Evolutionary conservation across 164 flowering plant genomes (phyloP).

Genomic region (Sextonia rubra): DNA sequence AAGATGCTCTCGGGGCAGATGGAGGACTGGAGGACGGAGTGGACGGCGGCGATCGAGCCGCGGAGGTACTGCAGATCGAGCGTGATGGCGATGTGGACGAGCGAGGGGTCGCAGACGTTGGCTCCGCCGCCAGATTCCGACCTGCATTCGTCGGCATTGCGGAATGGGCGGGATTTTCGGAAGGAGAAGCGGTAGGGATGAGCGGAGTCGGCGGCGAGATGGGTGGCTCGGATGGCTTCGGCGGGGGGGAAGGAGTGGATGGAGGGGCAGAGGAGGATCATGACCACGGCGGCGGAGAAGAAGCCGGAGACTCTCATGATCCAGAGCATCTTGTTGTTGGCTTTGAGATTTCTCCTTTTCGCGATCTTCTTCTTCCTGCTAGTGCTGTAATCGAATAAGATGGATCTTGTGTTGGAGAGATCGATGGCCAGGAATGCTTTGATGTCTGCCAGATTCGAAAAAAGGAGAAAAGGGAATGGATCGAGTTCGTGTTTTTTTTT

Average conservation of each 20-base stretch:
- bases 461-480: neutral
- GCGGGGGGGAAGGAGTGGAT: constrained; percentile 63
- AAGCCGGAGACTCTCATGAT: constrained; percentile 36
- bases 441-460: constrained; percentile 36
- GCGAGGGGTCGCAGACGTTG: constrained; percentile 60
- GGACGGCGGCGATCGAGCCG: constrained; percentile 90
- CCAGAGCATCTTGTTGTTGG: constrained; percentile 37
- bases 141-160: constrained; percentile 64
- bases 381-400: constrained; percentile 18
- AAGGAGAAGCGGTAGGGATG: constrained; percentile 35
- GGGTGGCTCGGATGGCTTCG: constrained; percentile 56
- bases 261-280: constrained; percentile 51
- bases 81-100: constrained; percentile 85
- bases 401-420: constrained; percentile 19
- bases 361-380: neutral
- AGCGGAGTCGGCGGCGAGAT: constrained; percentile 23
- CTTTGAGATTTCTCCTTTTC: neutral
- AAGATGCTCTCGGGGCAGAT: constrained; percentile 70
- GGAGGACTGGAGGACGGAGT: constrained; percentile 70
- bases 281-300: constrained; percentile 33
- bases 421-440: constrained; percentile 34
- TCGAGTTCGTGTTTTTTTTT: constrained; percentile 9
- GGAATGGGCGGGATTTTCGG: constrained; percentile 38
- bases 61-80: constrained; percentile 80
- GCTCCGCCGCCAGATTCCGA: neutral